A percentile compares a stretch with the other conserved stretches of the same genome.
Evolutionary conservation across 2,329 filamentous ascomycete species (phyloP).

Genomic region (Teratosphaeriaceae sp.): DNA sequence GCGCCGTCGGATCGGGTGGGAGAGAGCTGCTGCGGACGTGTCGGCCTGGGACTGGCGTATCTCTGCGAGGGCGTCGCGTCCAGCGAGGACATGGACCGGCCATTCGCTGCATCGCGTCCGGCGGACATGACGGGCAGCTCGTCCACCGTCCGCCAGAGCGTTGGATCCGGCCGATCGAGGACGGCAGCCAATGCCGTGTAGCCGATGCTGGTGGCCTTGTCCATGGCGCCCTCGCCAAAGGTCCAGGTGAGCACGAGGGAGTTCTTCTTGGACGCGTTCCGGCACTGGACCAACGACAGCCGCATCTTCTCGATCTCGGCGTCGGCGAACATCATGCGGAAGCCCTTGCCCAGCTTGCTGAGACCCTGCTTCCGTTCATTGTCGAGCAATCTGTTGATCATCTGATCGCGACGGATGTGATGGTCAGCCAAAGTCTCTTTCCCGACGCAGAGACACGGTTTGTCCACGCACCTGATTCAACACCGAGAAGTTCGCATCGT

Average conservation of each 20-base stretch:
- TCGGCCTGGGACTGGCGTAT: not conserved
- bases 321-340: slow-evolving; percentile 57
- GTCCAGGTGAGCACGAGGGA: slow-evolving; percentile 34
- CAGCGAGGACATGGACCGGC: no score
- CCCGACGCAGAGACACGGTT: no score
- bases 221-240: slow-evolving; percentile 37
- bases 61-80: no score
- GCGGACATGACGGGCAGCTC: not conserved
- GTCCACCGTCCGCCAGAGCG: not conserved
- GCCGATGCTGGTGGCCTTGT: slow-evolving; percentile 57
- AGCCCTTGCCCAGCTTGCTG: slow-evolving; percentile 54
- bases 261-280: slow-evolving; percentile 54
- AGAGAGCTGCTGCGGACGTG: not conserved
- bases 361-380: slow-evolving; percentile 57
- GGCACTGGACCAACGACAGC: slow-evolving; percentile 49
- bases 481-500: slow-evolving; percentile 56
- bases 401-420: slow-evolving; percentile 57
- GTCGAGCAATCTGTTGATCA: slow-evolving; percentile 55
- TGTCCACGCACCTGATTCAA: no score
- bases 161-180: slow-evolving; percentile 46
- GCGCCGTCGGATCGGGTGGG: not conserved
- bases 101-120: no score
- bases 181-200: slow-evolving; percentile 62
- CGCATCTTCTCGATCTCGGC: slow-evolving; percentile 57
- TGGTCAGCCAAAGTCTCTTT: no score